Percentiles rank a stretch among this genome's conserved stretches.
Evolutionary conservation across 192 early-diverging fungal genomes (phyloP).

Genomic region (Backusella sp.): DNA sequence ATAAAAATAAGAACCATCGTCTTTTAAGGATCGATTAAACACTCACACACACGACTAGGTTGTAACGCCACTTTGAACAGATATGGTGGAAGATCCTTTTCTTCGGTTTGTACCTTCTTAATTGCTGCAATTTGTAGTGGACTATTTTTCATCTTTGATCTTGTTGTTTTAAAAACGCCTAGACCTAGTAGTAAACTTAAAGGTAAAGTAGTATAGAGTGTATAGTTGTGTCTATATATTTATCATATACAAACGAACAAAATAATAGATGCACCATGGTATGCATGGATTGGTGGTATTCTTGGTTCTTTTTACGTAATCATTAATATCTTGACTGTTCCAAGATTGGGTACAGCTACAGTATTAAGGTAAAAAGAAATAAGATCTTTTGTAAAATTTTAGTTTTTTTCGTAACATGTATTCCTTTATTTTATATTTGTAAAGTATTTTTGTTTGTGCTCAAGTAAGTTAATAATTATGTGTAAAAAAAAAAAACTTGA

Average conservation of each 20-base stretch:
- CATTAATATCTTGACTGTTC: slow-evolving; percentile 49
- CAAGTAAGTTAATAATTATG: slow-evolving; percentile 30
- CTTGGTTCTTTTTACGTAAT: slow-evolving; percentile 53
- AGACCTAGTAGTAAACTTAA: slow-evolving; percentile 14
- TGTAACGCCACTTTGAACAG: slow-evolving; percentile 30
- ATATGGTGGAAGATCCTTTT: slow-evolving; percentile 28
- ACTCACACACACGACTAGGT: background rate
- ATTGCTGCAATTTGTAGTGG: slow-evolving; percentile 8
- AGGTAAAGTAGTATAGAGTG: slow-evolving; percentile 1
- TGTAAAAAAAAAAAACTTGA: background rate
- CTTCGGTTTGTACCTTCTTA: slow-evolving; percentile 24
- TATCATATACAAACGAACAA: background rate
- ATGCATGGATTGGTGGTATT: slow-evolving; percentile 43
- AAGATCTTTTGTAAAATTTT: background rate
- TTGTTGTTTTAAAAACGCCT: slow-evolving; percentile 16
- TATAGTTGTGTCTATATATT: too few relatives aligned
- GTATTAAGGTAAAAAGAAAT: slow-evolving; percentile 32
- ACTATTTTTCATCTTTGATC: slow-evolving; percentile 28
- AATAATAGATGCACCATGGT: slow-evolving; percentile 43
- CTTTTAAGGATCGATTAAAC: background rate
- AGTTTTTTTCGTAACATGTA: background rate
- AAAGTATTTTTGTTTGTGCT: slow-evolving; percentile 46
- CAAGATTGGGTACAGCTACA: slow-evolving; percentile 53
- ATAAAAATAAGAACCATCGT: background rate
- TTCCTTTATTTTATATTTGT: background rate